These are phyloP conservation scores for Fulvia fulva DNA, from an alignment of 2,329 filamentous ascomycete species.

Conservation along the genomic window DNA sequence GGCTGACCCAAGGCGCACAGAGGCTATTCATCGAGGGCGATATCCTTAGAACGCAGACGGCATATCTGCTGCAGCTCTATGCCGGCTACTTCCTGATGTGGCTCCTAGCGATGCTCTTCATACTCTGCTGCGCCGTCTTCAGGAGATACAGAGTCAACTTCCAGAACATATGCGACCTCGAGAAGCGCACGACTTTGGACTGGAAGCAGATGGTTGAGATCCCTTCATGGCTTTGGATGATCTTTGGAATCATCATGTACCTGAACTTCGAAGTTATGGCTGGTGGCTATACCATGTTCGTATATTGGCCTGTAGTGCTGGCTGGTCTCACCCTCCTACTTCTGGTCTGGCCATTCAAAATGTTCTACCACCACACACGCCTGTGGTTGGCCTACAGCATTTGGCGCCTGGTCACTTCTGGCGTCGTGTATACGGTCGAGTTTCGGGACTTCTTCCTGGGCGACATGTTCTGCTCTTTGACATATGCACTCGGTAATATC, in stretches of 20 bases:
- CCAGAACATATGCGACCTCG: constrained; percentile 83
- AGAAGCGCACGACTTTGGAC: constrained; percentile 73
- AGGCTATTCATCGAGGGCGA: constrained; percentile 7
- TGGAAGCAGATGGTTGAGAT: constrained; percentile 87
- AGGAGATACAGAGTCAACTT: constrained; percentile 86
- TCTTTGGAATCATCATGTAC: constrained; percentile 78
- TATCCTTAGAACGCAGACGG: constrained; percentile 26
- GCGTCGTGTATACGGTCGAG: constrained; percentile 90
- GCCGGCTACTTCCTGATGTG: constrained; percentile 85
- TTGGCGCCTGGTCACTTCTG: constrained; percentile 70
- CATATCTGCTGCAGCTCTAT: constrained; percentile 63
- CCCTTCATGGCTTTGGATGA: constrained; percentile 75
- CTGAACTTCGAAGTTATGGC: constrained; percentile 72
- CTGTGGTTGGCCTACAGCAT: constrained; percentile 84
- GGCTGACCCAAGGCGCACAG: constrained; percentile 38
- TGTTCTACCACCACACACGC: constrained; percentile 72
- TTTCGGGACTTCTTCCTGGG: constrained; percentile 97
- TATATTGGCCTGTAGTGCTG: constrained; percentile 82
- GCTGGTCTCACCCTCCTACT: constrained; percentile 65
- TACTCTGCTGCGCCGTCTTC: constrained; percentile 80
- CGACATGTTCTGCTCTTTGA: constrained; percentile 95
- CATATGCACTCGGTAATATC: constrained; percentile 84
- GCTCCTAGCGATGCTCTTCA: constrained; percentile 77
- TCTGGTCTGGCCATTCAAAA: constrained; percentile 67
- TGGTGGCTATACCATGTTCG: constrained; percentile 63